phyloP scores from a whole-genome alignment of 164 flowering plant species.

The Vitis rotundifolia region DNA sequence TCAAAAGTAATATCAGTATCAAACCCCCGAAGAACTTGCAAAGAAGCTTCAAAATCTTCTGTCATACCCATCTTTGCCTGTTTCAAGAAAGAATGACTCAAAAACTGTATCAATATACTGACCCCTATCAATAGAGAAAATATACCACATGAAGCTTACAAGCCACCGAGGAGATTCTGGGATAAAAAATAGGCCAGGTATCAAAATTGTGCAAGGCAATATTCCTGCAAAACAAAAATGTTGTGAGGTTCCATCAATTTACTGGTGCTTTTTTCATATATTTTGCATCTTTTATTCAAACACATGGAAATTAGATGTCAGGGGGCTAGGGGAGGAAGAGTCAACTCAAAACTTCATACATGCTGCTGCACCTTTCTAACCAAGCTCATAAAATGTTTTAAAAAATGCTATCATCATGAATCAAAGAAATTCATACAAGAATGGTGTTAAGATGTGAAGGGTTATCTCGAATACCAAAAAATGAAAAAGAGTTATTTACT shows the following conservation, averaged over 20 bases:
- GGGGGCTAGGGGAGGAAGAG: too few relatives aligned
- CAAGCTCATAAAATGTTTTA: too few relatives aligned
- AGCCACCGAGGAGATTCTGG: constrained; percentile 99
- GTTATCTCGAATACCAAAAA: too few relatives aligned
- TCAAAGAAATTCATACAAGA: too few relatives aligned
- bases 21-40: constrained; percentile 96
- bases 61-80: constrained; percentile 99
- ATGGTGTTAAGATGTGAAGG: too few relatives aligned
- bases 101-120: background rate
- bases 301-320: too few relatives aligned
- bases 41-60: constrained; percentile 93
- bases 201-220: constrained; percentile 80
- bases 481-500: too few relatives aligned
- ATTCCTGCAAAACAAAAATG: constrained; percentile 55
- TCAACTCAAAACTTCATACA: too few relatives aligned
- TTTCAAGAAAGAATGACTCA: constrained; percentile 10
- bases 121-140: background rate
- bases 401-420: too few relatives aligned
- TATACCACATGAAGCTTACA: constrained; percentile 43
- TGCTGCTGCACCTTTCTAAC: too few relatives aligned
- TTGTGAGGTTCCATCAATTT: background rate
- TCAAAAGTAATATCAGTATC: constrained; percentile 83
- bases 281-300: too few relatives aligned
- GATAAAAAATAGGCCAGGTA: constrained; percentile 91
- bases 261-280: too few relatives aligned